phyloP scores from a whole-genome alignment of 2,329 filamentous ascomycete genomes.

The Aotearoamyces nothofagi region DNA sequence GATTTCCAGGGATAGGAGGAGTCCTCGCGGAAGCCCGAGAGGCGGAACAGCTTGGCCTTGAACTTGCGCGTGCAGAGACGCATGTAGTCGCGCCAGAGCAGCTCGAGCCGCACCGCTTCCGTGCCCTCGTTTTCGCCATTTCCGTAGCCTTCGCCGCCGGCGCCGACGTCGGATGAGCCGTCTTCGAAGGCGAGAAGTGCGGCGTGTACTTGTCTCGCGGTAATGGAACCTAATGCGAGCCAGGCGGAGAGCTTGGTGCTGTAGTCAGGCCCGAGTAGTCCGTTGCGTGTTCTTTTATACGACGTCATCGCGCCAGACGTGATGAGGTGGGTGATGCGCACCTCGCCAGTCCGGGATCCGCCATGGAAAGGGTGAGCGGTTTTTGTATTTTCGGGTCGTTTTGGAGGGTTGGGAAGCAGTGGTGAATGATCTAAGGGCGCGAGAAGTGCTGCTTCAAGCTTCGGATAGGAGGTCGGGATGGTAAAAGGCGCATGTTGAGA shows the following conservation, averaged over 20 bases:
- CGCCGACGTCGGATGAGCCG: conserved; percentile 24
- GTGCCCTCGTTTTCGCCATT: conserved; percentile 61
- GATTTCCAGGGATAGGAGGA: conserved; percentile 32
- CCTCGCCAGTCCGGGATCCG: conserved; percentile 44
- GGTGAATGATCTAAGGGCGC: conserved; percentile 34
- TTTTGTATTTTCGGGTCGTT: conserved; percentile 32
- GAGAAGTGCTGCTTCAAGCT: conserved; percentile 36
- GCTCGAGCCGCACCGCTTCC: conserved; percentile 51
- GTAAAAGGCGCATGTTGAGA: conserved; percentile 45
- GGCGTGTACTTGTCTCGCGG: conserved; percentile 56
- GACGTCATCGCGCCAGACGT: conserved; percentile 40
- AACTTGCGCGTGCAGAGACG: conserved; percentile 61
- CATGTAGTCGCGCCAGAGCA: conserved; percentile 75
- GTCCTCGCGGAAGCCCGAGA: conserved; percentile 42
- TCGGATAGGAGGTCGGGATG: conserved; percentile 39
- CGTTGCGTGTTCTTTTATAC: conserved; percentile 61
- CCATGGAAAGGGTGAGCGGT: conserved; percentile 54
- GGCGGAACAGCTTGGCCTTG: conserved; percentile 43
- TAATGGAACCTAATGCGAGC: conserved; percentile 56
- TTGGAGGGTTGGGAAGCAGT: conserved; percentile 35
- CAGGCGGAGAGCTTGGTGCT: conserved; percentile 66
- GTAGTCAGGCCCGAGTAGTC: conserved; percentile 53
- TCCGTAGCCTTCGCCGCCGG: conserved; percentile 32
- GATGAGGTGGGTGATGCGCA: conserved; percentile 45
- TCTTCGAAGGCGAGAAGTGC: conserved; percentile 56